A percentile compares a stretch with the other conserved stretches of the same genome.
These are phyloP conservation scores for Chenopodium suecicum DNA, from an alignment of 148 eudicot genomes.

Conservation along the genomic window DNA sequence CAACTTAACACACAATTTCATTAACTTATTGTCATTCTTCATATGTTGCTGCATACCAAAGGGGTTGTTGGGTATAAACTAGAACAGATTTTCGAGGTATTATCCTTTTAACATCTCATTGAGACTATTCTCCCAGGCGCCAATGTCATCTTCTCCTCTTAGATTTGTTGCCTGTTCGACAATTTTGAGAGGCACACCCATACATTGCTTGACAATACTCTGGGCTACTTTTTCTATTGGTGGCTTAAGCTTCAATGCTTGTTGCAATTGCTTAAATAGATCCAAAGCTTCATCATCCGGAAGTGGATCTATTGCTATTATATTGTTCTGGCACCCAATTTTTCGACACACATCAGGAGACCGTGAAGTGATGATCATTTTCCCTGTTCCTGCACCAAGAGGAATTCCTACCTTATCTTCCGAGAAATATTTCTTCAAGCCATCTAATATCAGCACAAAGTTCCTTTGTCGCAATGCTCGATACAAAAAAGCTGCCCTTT, in stretches of 20 bases:
- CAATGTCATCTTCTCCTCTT: slow-evolving; percentile 9
- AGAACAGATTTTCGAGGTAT: not conserved
- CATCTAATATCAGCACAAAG: slow-evolving; percentile 29
- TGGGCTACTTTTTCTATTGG: not conserved
- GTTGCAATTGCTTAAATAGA: slow-evolving; percentile 16
- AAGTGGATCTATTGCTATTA: slow-evolving; percentile 6
- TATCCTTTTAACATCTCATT: not conserved
- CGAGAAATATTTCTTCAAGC: slow-evolving; percentile 6
- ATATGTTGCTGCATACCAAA: not conserved
- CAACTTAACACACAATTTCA: not conserved
- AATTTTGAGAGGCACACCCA: slow-evolving; percentile 22
- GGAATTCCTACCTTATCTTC: slow-evolving; percentile 24
- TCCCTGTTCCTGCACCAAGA: slow-evolving; percentile 18
- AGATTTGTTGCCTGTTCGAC: slow-evolving; percentile 12
- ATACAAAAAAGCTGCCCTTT: slow-evolving; percentile 20
- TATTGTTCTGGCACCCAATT: slow-evolving; percentile 20
- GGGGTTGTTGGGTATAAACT: not conserved
- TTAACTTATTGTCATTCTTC: not conserved
- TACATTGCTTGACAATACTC: slow-evolving; percentile 18
- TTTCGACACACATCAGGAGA: slow-evolving; percentile 18
- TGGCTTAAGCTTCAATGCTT: not conserved
- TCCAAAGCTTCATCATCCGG: not conserved
- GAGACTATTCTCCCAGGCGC: slow-evolving; percentile 10
- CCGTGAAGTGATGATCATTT: slow-evolving; percentile 19
- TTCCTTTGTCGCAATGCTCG: slow-evolving; percentile 14